These are phyloP conservation scores for Mortierella sp. DNA, from an alignment of 371 early-diverging fungal genomes.

Conservation along the genomic window DNA sequence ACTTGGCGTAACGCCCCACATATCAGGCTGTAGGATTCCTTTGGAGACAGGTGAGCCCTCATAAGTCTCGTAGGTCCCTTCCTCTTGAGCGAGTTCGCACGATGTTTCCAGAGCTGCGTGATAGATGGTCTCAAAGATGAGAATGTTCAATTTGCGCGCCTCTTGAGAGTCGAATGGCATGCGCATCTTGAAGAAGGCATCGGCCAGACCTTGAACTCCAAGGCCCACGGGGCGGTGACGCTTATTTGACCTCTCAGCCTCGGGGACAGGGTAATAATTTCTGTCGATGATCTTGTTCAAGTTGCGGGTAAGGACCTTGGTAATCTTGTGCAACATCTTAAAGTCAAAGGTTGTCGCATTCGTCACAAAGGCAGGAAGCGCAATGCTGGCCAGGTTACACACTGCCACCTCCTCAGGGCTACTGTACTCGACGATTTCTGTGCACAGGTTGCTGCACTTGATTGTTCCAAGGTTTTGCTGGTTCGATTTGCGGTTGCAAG, in stretches of 20 bases:
- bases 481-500: slow-evolving; percentile 93
- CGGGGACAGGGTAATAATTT: slow-evolving; percentile 97
- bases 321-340: slow-evolving; percentile 76
- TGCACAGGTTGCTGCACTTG: slow-evolving; percentile 85
- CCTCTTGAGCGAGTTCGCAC: slow-evolving; percentile 86
- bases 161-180: slow-evolving; percentile 96
- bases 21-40: slow-evolving; percentile 97
- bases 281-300: slow-evolving; percentile 98
- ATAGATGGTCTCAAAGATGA: slow-evolving; percentile 99
- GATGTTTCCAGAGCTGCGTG: slow-evolving; percentile 97
- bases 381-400: slow-evolving; percentile 98
- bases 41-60: slow-evolving; percentile 91
- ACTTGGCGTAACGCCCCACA: slow-evolving; percentile 88
- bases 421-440: slow-evolving; percentile 98
- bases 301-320: slow-evolving; percentile 91
- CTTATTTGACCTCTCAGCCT: slow-evolving; percentile 91
- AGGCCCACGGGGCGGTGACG: slow-evolving; percentile 98
- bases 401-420: slow-evolving; percentile 98
- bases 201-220: slow-evolving; percentile 99
- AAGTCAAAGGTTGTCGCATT: slow-evolving; percentile 77
- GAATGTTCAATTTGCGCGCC: slow-evolving; percentile 88
- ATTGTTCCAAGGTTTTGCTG: slow-evolving; percentile 99
- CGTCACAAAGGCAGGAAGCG: slow-evolving; percentile 94
- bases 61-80: slow-evolving; percentile 94
- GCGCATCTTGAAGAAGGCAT: slow-evolving; percentile 96